phyloP scores from a whole-genome alignment of 306 rosid genomes.

The Hippophae tibetana region DNA sequence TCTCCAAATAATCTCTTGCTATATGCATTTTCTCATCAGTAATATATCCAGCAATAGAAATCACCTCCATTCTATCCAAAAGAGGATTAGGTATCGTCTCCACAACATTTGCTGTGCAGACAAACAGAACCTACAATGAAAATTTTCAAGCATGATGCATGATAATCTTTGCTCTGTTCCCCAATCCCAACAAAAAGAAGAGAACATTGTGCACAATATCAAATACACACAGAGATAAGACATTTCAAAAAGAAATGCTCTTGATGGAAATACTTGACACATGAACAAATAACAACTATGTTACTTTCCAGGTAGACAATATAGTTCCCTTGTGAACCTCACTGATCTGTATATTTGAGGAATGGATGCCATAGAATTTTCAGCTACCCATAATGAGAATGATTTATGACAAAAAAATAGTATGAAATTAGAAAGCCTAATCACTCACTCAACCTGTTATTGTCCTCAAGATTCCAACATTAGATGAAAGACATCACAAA shows the following conservation, averaged over 20 bases:
- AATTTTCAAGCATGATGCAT: slow-evolving; percentile 17
- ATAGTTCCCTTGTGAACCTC: neutral
- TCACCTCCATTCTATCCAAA: slow-evolving; percentile 94
- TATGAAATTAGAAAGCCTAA: neutral
- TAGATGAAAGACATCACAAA: neutral
- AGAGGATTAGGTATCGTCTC: slow-evolving; percentile 93
- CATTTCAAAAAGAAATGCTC: neutral
- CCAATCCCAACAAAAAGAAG: neutral
- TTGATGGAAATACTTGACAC: neutral
- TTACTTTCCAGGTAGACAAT: neutral
- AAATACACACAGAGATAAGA: neutral
- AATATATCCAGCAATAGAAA: slow-evolving; percentile 88
- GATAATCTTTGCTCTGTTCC: neutral
- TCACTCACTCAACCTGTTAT: neutral
- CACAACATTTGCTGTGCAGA: slow-evolving; percentile 91
- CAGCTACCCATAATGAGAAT: neutral
- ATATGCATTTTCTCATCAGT: slow-evolving; percentile 98
- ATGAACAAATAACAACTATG: neutral
- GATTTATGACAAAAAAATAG: neutral
- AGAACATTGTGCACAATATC: neutral
- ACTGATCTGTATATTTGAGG: neutral
- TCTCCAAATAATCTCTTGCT: slow-evolving; percentile 94
- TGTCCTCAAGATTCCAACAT: neutral
- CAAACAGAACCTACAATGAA: slow-evolving; percentile 84
- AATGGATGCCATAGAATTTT: neutral